These are phyloP conservation scores for Strobilomyces dryophilus DNA, from an alignment of 768 basidiomycete genomes.

Conservation along the genomic window DNA sequence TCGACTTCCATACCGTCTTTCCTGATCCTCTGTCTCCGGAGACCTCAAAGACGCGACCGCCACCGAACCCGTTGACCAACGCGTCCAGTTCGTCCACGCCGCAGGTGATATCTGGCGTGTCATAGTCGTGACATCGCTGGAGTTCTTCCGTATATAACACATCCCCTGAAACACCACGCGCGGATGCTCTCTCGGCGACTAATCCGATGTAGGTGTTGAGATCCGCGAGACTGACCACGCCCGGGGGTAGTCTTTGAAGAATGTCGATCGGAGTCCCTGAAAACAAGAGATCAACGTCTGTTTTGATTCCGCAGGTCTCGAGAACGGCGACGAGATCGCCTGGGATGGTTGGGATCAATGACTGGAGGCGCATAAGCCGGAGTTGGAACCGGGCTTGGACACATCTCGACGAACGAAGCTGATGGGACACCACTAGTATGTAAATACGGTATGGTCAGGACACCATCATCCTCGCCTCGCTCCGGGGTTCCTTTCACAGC, in stretches of 20 bases:
- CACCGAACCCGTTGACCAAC: slow-evolving; percentile 48
- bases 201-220: slow-evolving; percentile 38
- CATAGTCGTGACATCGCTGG: slow-evolving; percentile 10
- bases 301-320: slow-evolving; percentile 46
- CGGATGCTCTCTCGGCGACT: slow-evolving; percentile 42
- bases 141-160: slow-evolving; percentile 18
- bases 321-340: slow-evolving; percentile 42
- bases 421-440: background rate
- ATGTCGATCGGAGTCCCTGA: slow-evolving; percentile 44
- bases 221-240: slow-evolving; percentile 45
- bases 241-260: slow-evolving; percentile 46
- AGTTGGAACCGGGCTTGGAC: too few relatives aligned
- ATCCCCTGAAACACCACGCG: slow-evolving; percentile 36
- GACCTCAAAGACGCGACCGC: slow-evolving; percentile 57
- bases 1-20: slow-evolving; percentile 54
- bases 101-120: slow-evolving; percentile 13
- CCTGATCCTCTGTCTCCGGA: slow-evolving; percentile 63
- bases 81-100: slow-evolving; percentile 50
- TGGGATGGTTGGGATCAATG: slow-evolving; percentile 35
- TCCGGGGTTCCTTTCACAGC: background rate
- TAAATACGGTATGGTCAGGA: background rate
- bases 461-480: background rate
- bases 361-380: slow-evolving; percentile 23
- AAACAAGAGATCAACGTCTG: slow-evolving; percentile 57
- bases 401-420: background rate